Evolutionary conservation across 352 stramenopile genomes (phyloP), one percentile per base, ranked within the genome.

Genomic region (Phytophthora lateralis): DNA sequence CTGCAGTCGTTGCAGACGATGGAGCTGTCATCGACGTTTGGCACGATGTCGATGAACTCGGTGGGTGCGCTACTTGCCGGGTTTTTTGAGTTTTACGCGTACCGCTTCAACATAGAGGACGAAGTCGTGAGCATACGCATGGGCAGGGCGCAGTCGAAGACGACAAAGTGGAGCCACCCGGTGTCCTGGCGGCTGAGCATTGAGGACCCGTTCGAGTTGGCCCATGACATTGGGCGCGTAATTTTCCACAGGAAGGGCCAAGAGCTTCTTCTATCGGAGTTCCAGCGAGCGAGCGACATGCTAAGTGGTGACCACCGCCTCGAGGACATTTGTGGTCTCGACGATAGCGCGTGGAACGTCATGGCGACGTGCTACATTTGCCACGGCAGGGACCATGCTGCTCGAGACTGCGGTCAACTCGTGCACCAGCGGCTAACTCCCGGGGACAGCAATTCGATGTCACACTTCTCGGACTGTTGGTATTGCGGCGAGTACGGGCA

Each of bases 71-170:
- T 99, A 6, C 85, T 99, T 11, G 79, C 89, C 18, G 94, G 90
- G 0, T 99, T 99, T 80, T 99, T 99, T 73, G 84, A 91, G 17
- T 99, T 98, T 66, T 99, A 98, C 73, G 89, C 92, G 3, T 92
- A 80, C 43, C 82, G 98, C 37, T 98, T 99, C 63, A 97, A 99
- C 75, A 90, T 95, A 66, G 93, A 97, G 43, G 80, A 96, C 43
- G 72, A 96, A 18, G 94, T 99, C 5, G 92, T 99, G 43, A 98
- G 90, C 55, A 78, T 99, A 12, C 87, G 96, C 9, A 82, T 78
- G 14, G 95, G 82, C 10, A 66, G 66, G 3, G 30, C 76, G 7
- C 61, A 93, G 48, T 78, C 80, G 2, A 92, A 91, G 60, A 77
- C 74, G 34, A 82, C 78, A 12, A 93, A 86, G 41, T 93, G 85